phyloP scores from a whole-genome alignment of 345 rosid genomes.

The Eucalyptus sp. region DNA sequence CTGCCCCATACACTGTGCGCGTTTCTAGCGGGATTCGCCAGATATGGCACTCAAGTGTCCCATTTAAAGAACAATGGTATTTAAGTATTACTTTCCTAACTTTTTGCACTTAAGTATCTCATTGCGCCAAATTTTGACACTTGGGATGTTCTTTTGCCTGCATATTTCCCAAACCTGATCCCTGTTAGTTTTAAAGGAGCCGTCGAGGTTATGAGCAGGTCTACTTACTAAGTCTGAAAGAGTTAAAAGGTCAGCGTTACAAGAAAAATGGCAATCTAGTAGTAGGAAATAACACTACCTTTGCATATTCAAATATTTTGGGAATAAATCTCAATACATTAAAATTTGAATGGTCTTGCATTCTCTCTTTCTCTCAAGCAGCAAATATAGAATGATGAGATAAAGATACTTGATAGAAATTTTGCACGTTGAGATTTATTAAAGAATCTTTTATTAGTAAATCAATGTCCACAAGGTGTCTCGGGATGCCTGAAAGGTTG shows the following conservation, averaged over 20 bases:
- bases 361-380: neutral
- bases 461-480: neutral
- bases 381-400: neutral
- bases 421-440: neutral
- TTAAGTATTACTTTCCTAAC: accelerated
- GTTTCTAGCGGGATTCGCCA: accelerated
- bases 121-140: accelerated
- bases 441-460: neutral
- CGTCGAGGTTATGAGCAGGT: too few species aligned
- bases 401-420: too few species aligned
- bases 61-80: too few species aligned
- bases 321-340: neutral
- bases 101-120: too few species aligned
- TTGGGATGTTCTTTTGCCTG: too few species aligned
- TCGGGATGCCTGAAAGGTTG: neutral
- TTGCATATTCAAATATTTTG: neutral
- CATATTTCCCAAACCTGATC: neutral
- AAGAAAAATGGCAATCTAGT: neutral
- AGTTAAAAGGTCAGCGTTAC: neutral
- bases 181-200: neutral
- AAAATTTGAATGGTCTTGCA: neutral
- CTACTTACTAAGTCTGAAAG: neutral
- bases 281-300: neutral
- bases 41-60: accelerated
- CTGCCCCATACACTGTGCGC: too few species aligned